Base-by-base conservation (phyloP, 805 yeast species). In the Ogataea nitratoaversa region DNA sequence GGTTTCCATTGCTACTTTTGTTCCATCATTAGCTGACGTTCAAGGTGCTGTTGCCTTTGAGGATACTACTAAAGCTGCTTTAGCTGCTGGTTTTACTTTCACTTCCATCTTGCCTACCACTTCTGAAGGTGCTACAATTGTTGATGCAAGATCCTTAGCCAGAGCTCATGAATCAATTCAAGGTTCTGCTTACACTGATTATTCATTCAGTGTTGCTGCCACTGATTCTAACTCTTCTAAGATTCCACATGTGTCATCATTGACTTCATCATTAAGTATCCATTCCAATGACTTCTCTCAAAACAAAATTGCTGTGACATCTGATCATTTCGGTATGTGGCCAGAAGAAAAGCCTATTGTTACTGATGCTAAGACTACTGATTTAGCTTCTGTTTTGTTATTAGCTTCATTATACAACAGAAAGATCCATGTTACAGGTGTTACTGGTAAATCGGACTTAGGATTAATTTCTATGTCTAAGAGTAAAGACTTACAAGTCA, bases 311-410 rank as follows among this genome's bases (percentile, higher is more conserved):
- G 73, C 90, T n/a, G 73, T 84, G 25, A 82, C 88, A 32, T 78
- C 95, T 20, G 72, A 83, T 23, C 95, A 86, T 53, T 79, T 89
- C 55, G 79, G 82, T 47, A 68, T 78, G 27, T 90, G 97, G 96
- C 95, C 96, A 38, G 71, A 73, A 37, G 65, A 65, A 54, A 89
- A 88, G 68, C 91, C 93, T 44, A 83, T 91, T 45, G 74, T 90
- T 48, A 88, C 96, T 31, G 97, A 91, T 65, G 96, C 98, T 36
- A 81, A 78, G 61, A 82, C 91, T 19, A 85, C 96, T 30, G 91
- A 88, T 56, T 72, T 91, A 57, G 98, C 98, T n/a, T 85, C 96
- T 3, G 83, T 90, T 33, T 70, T 91, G 60, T 74, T 91, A 56
- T 71, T 91, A 66, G 95, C 97, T 32, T 84, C 96, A 20, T 74